Base-by-base conservation (phyloP, 1,139 yeast species). In the Zygoascus meyerae region DNA sequence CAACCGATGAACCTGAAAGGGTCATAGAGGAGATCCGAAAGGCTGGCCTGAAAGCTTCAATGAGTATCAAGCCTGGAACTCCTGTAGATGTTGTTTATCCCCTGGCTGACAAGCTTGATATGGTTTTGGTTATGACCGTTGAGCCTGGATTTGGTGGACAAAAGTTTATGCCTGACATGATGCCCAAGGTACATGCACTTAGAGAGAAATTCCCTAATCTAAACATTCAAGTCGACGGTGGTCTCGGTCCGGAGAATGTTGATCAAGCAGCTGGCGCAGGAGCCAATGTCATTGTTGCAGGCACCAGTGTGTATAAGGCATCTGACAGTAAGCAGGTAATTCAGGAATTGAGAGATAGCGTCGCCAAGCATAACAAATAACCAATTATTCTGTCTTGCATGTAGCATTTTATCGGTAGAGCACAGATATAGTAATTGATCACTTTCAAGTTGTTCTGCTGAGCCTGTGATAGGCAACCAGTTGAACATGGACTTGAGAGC, bases 131-230 rank as follows among this genome's bases (percentile, higher is more conserved):
- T 45, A 94, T 92, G 98, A 92, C 98, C 2, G 98, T 92, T 39
- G 98, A 92, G 67, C 98, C 98, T 7, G 98, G 98, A 1, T 92
- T 92, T 63, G 98, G 98, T 32, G 99, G 99, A 42, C 99, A 92
- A 68, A 85, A 84, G 66, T 94, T 92, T 73, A 89, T 86, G 96
- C 73, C 79, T 12, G 86, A 82, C 52, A 90, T 90, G 96, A 90
- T 92, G 97, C 86, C 94, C 52, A 92, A 92, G 70, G 97, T 92
- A 40, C 82, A 79, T 59, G 73, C 72, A 33, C 74, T 92, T 59
- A 79, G 99, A 65, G 65, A 67, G 43, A 78, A 75, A 62, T 86
- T 74, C 67, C 97, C 97, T 14, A 64, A 81, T 32, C 72, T 90
- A 64, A 81, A 92, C 67, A 86, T 92, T 57, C 94, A 92, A 70